Percentiles rank a stretch among this genome's conserved stretches.
phyloP scores from a whole-genome alignment of 2,329 filamentous ascomycete species.

The Talaromyces sp. region DNA sequence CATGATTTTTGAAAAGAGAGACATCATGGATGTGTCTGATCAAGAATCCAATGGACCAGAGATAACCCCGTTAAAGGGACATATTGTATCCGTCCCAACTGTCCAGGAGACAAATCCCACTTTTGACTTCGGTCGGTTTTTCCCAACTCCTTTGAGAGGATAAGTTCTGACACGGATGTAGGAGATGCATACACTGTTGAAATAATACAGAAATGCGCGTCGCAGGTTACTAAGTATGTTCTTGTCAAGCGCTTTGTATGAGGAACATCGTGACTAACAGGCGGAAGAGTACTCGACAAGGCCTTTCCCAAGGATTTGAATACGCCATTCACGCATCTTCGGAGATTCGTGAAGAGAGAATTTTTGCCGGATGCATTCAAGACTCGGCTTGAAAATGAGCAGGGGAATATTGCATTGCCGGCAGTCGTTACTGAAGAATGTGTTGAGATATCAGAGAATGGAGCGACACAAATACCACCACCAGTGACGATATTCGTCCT shows the following conservation, averaged over 20 bases:
- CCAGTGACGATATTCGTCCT: conserved; percentile 40
- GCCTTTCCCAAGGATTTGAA: conserved; percentile 37
- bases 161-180: conserved; percentile 22
- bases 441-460: neutral
- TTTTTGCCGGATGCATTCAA: conserved; percentile 34
- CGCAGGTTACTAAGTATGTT: conserved; percentile 45
- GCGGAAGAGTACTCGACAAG: conserved; percentile 39
- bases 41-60: neutral
- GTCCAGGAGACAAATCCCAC: conserved; percentile 44
- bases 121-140: conserved; percentile 42
- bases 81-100: conserved; percentile 43
- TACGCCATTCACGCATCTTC: conserved; percentile 38
- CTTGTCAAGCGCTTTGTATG: neutral
- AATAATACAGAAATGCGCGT: conserved; percentile 45
- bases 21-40: neutral
- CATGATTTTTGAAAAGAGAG: neutral
- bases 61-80: conserved; percentile 34
- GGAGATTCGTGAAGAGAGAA: conserved; percentile 42
- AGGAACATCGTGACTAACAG: neutral
- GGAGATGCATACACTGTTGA: conserved; percentile 46
- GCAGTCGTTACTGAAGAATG: neutral
- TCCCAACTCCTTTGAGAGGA: too few species aligned
- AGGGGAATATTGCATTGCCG: neutral
- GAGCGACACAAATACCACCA: neutral
- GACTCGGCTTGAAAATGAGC: neutral